Evolutionary conservation across 345 rosid species (phyloP).

Genomic region (Isatis tinctoria): DNA sequence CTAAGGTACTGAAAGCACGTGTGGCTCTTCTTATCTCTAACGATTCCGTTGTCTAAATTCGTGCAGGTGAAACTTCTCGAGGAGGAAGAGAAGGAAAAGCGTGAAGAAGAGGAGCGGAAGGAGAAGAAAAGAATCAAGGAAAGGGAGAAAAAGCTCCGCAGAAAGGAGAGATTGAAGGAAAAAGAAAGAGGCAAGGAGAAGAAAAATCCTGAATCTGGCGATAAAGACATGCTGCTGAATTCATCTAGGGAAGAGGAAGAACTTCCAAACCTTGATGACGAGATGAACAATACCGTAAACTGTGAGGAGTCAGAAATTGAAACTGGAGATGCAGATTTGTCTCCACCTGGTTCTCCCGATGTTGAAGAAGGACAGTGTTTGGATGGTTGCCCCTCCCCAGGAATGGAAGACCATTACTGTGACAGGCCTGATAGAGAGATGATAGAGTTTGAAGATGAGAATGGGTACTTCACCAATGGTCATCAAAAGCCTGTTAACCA

Average conservation of each 20-base stretch:
- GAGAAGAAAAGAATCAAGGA: slow-evolving; percentile 86
- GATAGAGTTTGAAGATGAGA: slow-evolving; percentile 45
- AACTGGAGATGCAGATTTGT: slow-evolving; percentile 41
- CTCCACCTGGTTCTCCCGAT: slow-evolving; percentile 55
- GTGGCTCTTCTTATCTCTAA: slow-evolving; percentile 25
- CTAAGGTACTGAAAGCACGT: neutral
- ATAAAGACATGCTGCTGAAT: slow-evolving; percentile 5
- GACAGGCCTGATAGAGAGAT: slow-evolving; percentile 33
- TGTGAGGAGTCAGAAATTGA: slow-evolving; percentile 40
- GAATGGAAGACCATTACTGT: slow-evolving; percentile 39
- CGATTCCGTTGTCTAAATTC: slow-evolving; percentile 21
- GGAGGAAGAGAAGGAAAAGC: slow-evolving; percentile 97
- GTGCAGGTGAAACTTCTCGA: slow-evolving; percentile 80
- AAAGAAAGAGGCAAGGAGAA: slow-evolving; percentile 71
- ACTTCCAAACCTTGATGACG: slow-evolving; percentile 45
- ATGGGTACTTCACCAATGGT: slow-evolving; percentile 44
- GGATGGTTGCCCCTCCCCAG: slow-evolving; percentile 30
- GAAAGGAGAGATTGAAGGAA: slow-evolving; percentile 91
- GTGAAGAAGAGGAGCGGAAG: slow-evolving; percentile 90
- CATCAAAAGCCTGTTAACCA: slow-evolving; percentile 52
- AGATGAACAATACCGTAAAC: slow-evolving; percentile 27
- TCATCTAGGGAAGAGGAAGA: slow-evolving; percentile 31
- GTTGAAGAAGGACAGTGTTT: slow-evolving; percentile 38
- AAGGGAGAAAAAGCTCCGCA: slow-evolving; percentile 87
- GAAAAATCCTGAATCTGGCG: slow-evolving; percentile 30